phyloP scores from a whole-genome alignment of 2,329 filamentous ascomycete species.

The Sporothrix dimorphospora region DNA sequence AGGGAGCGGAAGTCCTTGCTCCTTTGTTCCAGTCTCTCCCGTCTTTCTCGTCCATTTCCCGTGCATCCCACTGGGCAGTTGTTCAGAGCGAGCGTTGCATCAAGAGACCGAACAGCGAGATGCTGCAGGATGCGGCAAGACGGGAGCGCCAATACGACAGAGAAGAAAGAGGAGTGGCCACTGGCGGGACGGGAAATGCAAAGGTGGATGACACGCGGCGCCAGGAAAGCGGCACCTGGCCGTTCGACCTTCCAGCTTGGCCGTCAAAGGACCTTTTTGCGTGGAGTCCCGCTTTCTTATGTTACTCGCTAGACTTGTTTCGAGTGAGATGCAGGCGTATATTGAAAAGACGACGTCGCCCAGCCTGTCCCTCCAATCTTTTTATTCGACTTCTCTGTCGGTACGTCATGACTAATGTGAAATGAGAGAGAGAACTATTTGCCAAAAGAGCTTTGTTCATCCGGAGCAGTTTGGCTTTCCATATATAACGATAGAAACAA shows the following conservation, averaged over 20 bases:
- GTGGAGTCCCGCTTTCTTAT: not conserved
- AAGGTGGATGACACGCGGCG: not conserved
- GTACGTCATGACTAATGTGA: too few relatives aligned
- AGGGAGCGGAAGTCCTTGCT: conserved; percentile 11
- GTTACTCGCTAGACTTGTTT: not conserved
- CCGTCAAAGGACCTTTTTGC: not conserved
- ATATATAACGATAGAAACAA: too few relatives aligned
- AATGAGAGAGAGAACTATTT: too few relatives aligned
- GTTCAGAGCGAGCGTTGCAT: not conserved
- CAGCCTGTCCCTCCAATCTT: not conserved
- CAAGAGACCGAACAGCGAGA: not conserved
- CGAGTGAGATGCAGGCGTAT: not conserved
- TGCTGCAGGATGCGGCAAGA: not conserved
- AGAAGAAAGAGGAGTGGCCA: not conserved
- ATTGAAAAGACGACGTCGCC: not conserved
- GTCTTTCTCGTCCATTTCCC: not conserved
- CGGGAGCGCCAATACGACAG: conserved; percentile 13
- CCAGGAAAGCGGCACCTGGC: not conserved
- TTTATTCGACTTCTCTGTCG: too few relatives aligned
- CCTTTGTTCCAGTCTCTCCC: not conserved
- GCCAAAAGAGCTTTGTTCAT: too few relatives aligned
- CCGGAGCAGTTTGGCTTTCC: too few relatives aligned
- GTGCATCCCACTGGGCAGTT: not conserved
- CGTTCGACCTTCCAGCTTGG: not conserved
- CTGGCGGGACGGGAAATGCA: not conserved